Conservation (phyloP, 1,139 yeast genomes). For the Yamadazyma sp. region DNA sequence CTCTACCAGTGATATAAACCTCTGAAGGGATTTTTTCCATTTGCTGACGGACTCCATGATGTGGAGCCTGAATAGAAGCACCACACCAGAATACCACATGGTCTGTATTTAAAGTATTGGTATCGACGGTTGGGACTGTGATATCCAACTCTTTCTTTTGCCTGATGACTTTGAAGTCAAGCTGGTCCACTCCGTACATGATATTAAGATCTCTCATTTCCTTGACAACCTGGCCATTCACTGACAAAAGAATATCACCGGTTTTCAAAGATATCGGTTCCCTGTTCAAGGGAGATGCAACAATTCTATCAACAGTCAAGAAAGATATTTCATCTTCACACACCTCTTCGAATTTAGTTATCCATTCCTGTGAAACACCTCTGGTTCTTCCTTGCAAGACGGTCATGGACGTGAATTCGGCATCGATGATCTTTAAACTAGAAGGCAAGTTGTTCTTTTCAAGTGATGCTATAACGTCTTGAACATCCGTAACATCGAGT, state of each 20-base stretch:
- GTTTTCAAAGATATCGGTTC: constrained; percentile 38
- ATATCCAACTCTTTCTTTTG: constrained; percentile 49
- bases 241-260: constrained; percentile 75
- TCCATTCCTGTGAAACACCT: constrained; percentile 87
- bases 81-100: constrained; percentile 82
- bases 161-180: constrained; percentile 67
- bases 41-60: constrained; percentile 56
- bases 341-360: constrained; percentile 59
- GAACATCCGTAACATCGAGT: constrained; percentile 68
- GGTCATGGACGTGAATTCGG: constrained; percentile 70
- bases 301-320: constrained; percentile 68
- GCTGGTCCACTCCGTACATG: constrained; percentile 44
- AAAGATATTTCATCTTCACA: constrained; percentile 68
- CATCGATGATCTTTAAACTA: constrained; percentile 67
- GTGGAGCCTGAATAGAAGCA: constrained; percentile 60
- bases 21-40: constrained; percentile 77
- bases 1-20: constrained; percentile 72
- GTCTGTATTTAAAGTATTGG: constrained; percentile 59
- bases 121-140: constrained; percentile 60
- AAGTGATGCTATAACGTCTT: constrained; percentile 55
- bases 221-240: constrained; percentile 63
- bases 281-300: constrained; percentile 43
- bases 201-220: constrained; percentile 66
- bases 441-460: constrained; percentile 53
- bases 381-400: constrained; percentile 77